These are phyloP conservation scores for Paramyrothecium roridum DNA, from an alignment of 2,329 filamentous ascomycete species.

Conservation along the genomic window DNA sequence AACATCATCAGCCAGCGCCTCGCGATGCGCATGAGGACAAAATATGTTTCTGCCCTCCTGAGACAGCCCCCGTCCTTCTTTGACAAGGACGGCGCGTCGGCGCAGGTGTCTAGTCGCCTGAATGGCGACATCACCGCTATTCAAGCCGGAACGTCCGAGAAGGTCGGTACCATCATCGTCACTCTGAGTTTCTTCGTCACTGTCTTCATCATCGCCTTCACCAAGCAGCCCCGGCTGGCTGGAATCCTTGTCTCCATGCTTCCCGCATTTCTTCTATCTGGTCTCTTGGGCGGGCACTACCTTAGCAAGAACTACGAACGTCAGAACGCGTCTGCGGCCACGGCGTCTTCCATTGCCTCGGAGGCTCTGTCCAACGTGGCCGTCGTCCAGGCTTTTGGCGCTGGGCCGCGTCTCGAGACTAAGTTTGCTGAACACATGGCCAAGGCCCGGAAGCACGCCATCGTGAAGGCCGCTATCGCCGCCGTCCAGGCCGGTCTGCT, in stretches of 20 bases:
- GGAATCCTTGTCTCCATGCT: constrained; percentile 62
- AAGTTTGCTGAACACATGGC: constrained; percentile 43
- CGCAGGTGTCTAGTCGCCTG: constrained; percentile 61
- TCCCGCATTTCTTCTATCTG: constrained; percentile 60
- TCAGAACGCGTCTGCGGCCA: constrained; percentile 51
- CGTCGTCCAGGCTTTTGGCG: constrained; percentile 62
- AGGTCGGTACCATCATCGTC: constrained; percentile 64
- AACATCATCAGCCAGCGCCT: constrained; percentile 61
- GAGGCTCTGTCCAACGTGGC: constrained; percentile 58
- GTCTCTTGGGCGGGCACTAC: constrained; percentile 51
- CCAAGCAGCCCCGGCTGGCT: constrained; percentile 60
- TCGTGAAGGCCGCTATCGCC: constrained; percentile 55
- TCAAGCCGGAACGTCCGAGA: constrained; percentile 66
- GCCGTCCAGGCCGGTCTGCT: constrained; percentile 58
- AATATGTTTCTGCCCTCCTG: constrained; percentile 57
- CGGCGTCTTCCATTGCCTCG: constrained; percentile 60
- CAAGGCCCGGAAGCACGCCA: constrained; percentile 48
- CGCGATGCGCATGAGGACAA: constrained; percentile 58
- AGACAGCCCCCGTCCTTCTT: constrained; percentile 63
- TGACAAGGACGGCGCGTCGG: constrained; percentile 54
- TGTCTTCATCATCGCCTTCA: constrained; percentile 65
- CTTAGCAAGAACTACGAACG: constrained; percentile 46
- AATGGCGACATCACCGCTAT: constrained; percentile 65
- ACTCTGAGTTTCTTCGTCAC: constrained; percentile 65
- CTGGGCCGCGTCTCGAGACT: constrained; percentile 54